Evolutionary conservation across 176 grass and related monocot species (phyloP).

Genomic region (Oryza nivara): DNA sequence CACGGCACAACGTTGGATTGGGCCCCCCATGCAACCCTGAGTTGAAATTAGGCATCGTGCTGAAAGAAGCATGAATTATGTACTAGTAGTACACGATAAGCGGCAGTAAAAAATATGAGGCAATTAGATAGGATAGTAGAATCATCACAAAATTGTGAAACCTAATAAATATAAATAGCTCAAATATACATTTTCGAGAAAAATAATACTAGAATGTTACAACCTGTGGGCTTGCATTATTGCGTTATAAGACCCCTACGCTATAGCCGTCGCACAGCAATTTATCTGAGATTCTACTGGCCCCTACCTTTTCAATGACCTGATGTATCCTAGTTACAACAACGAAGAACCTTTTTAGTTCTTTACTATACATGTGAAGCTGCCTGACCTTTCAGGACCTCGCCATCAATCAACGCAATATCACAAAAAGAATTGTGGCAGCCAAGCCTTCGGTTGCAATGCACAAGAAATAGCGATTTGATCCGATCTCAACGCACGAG

Average conservation of each 20-base stretch:
- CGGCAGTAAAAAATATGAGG: not conserved
- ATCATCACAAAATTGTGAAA: conserved; percentile 33
- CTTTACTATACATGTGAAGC: conserved; percentile 43
- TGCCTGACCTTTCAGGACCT: conserved; percentile 23
- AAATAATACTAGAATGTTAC: conserved; percentile 6
- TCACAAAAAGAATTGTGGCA: not conserved
- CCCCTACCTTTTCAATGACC: conserved; percentile 39
- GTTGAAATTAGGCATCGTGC: too few relatives aligned
- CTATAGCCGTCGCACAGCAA: conserved; percentile 2
- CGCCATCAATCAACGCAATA: not conserved
- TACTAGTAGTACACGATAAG: too few relatives aligned
- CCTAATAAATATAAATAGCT: conserved; percentile 20
- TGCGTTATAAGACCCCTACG: conserved; percentile 33
- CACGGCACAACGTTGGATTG: conserved; percentile 67
- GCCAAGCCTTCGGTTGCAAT: conserved; percentile 10
- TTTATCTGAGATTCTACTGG: conserved; percentile 37
- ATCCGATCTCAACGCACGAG: not conserved
- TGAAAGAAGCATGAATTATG: too few relatives aligned
- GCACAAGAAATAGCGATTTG: conserved; percentile 2
- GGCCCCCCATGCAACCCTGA: conserved; percentile 4
- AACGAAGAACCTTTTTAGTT: conserved; percentile 9
- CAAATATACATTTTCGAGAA: not conserved
- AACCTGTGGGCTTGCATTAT: conserved; percentile 2
- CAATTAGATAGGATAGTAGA: not conserved
- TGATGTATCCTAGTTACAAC: conserved; percentile 36